phyloP scores from a whole-genome alignment of 352 stramenopile genomes.

The Phytophthora palmivora region DNA sequence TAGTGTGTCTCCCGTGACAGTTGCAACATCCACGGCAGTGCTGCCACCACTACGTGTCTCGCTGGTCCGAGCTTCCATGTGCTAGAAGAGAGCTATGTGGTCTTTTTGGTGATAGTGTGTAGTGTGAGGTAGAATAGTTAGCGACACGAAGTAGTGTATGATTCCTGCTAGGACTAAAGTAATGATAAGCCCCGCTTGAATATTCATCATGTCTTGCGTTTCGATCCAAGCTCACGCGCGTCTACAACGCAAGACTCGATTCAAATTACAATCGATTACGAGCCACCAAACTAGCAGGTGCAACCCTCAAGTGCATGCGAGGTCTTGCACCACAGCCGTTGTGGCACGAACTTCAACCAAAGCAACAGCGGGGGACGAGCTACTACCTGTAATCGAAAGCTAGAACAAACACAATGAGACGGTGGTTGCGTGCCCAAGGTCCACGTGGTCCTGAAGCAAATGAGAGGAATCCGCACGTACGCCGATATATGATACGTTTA shows the following conservation, averaged over 20 bases:
- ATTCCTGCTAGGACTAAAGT: slow-evolving; percentile 22
- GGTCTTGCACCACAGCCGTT: slow-evolving; percentile 1
- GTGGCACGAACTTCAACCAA: slow-evolving; percentile 22
- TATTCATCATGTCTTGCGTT: slow-evolving; percentile 21
- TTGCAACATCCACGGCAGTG: slow-evolving; percentile 40
- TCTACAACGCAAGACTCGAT: slow-evolving; percentile 6
- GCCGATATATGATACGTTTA: slow-evolving; percentile 28
- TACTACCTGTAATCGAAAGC: slow-evolving; percentile 16
- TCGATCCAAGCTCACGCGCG: slow-evolving; percentile 8
- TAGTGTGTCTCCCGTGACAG: slow-evolving; percentile 37
- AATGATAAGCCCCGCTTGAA: slow-evolving; percentile 21
- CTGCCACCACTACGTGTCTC: slow-evolving; percentile 53
- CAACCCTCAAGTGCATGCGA: slow-evolving; percentile 17
- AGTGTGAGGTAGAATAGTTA: slow-evolving; percentile 34
- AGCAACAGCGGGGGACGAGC: slow-evolving; percentile 8
- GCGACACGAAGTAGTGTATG: slow-evolving; percentile 37
- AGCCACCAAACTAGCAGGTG: slow-evolving; percentile 1
- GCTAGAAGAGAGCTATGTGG: slow-evolving; percentile 31
- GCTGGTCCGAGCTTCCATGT: slow-evolving; percentile 49
- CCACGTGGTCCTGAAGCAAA: slow-evolving; percentile 25
- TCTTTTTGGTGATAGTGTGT: slow-evolving; percentile 28
- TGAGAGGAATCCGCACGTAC: slow-evolving; percentile 22
- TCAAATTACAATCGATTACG: slow-evolving; percentile 5
- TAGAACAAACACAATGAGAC: slow-evolving; percentile 8
- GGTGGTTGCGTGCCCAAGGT: slow-evolving; percentile 7